Conservation (phyloP, 257 asterid species). For the Solanum phureja region DNA sequence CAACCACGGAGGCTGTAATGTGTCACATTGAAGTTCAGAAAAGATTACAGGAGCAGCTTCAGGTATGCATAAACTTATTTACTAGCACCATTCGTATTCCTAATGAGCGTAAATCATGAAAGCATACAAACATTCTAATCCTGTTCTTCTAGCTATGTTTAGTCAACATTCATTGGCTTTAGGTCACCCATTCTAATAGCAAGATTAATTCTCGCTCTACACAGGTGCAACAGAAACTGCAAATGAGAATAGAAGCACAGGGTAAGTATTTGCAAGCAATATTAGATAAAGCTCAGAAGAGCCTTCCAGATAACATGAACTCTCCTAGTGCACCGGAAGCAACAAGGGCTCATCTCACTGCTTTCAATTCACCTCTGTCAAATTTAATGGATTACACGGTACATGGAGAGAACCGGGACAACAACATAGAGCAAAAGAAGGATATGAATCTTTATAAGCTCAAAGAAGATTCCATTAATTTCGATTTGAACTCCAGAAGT, state of each 20-base stretch:
- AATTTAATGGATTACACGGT: slow-evolving; percentile 45
- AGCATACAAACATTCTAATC: background rate
- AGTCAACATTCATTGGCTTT: background rate
- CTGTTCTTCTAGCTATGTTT: background rate
- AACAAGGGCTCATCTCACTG: slow-evolving; percentile 45
- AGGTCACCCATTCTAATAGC: background rate
- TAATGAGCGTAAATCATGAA: background rate
- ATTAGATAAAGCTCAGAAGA: slow-evolving; percentile 59
- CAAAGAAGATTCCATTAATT: slow-evolving; percentile 43
- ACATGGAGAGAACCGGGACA: slow-evolving; percentile 32
- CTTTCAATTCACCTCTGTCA: slow-evolving; percentile 57
- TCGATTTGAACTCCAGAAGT: slow-evolving; percentile 58
- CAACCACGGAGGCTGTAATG: slow-evolving; percentile 51
- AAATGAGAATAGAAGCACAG: slow-evolving; percentile 90
- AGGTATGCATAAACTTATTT: slow-evolving; percentile 26
- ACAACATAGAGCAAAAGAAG: slow-evolving; percentile 14
- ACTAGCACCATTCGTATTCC: background rate
- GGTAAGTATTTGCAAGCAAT: slow-evolving; percentile 82
- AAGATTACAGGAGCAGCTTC: slow-evolving; percentile 65
- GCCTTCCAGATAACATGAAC: slow-evolving; percentile 34
- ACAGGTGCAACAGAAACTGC: slow-evolving; percentile 82
- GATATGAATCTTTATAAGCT: slow-evolving; percentile 29
- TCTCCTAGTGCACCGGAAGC: slow-evolving; percentile 35
- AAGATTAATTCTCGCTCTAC: background rate
- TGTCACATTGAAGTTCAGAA: slow-evolving; percentile 71